These are phyloP conservation scores for Suillus fuscotomentosus DNA, from an alignment of 768 basidiomycete genomes.

Conservation along the genomic window DNA sequence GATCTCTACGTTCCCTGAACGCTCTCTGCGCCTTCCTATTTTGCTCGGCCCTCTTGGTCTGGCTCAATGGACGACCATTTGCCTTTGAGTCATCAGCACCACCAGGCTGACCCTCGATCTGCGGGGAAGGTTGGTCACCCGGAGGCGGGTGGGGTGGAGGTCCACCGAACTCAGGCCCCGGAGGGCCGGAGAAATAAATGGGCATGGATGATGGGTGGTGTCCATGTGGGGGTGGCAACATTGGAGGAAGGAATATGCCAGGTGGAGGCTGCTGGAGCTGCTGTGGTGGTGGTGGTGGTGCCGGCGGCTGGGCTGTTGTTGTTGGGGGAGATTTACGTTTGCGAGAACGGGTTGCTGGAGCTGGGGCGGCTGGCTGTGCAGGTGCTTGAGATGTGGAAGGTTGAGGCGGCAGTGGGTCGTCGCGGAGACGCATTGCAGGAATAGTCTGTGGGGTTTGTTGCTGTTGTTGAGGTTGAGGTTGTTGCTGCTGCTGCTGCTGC, in stretches of 20 bases:
- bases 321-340: slow-evolving; percentile 72
- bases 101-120: slow-evolving; percentile 20
- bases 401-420: slow-evolving; percentile 40
- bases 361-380: slow-evolving; percentile 8
- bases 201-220: slow-evolving; percentile 34
- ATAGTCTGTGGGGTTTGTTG: slow-evolving; percentile 18
- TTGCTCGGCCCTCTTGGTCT: slow-evolving; percentile 88
- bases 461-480: slow-evolving; percentile 15
- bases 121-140: slow-evolving; percentile 27
- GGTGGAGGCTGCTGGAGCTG: slow-evolving; percentile 17
- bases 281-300: slow-evolving; percentile 11
- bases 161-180: slow-evolving; percentile 30
- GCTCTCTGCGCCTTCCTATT: slow-evolving; percentile 93
- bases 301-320: slow-evolving; percentile 17
- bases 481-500: slow-evolving; percentile 30
- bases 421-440: slow-evolving; percentile 58
- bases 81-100: slow-evolving; percentile 10
- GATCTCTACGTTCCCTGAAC: slow-evolving; percentile 86
- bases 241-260: slow-evolving; percentile 4
- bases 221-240: slow-evolving; percentile 22
- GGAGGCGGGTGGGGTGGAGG: slow-evolving; percentile 24
- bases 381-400: slow-evolving; percentile 15
- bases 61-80: slow-evolving; percentile 61
- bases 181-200: slow-evolving; percentile 13
- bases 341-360: slow-evolving; percentile 35